A percentile compares a stretch with the other conserved stretches of the same genome.
These are phyloP conservation scores for Pichia thaimueangensis DNA, from an alignment of 805 yeast genomes.

Conservation along the genomic window DNA sequence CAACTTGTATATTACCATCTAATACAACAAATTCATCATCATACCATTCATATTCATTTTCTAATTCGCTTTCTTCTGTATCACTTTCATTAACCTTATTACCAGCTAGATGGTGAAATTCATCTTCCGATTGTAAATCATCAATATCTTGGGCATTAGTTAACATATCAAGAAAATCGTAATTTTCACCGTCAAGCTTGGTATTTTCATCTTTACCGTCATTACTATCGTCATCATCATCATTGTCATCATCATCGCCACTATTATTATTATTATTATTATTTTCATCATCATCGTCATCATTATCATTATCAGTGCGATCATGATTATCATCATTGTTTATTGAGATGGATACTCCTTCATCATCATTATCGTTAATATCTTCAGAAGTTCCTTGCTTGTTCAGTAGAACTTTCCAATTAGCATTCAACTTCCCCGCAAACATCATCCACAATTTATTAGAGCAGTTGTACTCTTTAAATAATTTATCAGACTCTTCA, in stretches of 20 bases:
- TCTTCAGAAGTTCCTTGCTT: too few relatives aligned
- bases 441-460: neutral
- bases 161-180: neutral
- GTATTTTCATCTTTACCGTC: constrained; percentile 25
- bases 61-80: neutral
- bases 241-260: too few relatives aligned
- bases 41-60: neutral
- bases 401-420: too few relatives aligned
- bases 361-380: too few relatives aligned
- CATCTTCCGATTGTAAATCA: constrained; percentile 8
- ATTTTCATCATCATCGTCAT: too few relatives aligned
- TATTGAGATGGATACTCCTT: too few relatives aligned
- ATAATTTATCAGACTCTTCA: constrained; percentile 5
- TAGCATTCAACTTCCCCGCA: neutral
- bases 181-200: neutral
- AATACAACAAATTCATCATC: constrained; percentile 5
- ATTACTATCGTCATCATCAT: constrained; percentile 29
- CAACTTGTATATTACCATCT: neutral
- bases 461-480: neutral
- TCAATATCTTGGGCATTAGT: constrained; percentile 6
- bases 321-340: too few relatives aligned
- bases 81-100: neutral
- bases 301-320: too few relatives aligned
- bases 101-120: neutral
- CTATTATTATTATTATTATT: too few relatives aligned